Evolutionary conservation across 352 stramenopile genomes (phyloP), one percentile per base, ranked within the genome.

Genomic region (Bremia lactucae): DNA sequence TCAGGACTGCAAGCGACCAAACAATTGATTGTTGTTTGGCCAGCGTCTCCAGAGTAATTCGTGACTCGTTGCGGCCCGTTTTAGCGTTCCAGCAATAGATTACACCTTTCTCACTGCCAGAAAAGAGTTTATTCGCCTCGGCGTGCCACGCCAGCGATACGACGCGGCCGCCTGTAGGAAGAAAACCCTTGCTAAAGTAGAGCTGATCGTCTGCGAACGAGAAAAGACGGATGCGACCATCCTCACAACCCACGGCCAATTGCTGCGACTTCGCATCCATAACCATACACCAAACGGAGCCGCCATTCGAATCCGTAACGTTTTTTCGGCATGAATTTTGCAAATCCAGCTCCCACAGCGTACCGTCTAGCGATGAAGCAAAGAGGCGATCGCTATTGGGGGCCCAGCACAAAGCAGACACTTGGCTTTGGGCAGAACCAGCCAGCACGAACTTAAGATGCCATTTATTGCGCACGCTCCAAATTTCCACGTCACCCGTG

Each of bases 141-240:
- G 65, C 31, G 44, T 94, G 76, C 79, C 81, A 95, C 25, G 78
- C 72, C 31, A 96, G 47, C 36, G 77, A 90, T 22, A 96, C 73
- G 15, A 96, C 51, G 24, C 87, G 81, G 8, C 59, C 59, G 15
- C 64, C 64, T 2, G 78, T 90, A 14, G 74, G 73, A 11, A 90
- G 62, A 22, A 96, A 87, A 10, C 68, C 72, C 53, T 90, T 92
- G 41, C 62, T 54, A 49, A 95, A 95, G 54, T 85, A 77, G 7
- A 96, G 21, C 40, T 87, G 62, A 21, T 81, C 63, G 39, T 85
- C 52, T 18, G 62, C 36, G 40, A 86, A 84, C 24, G 73, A 78
- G 43, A 96, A 96, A 18, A 96, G 50, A 11, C 83, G 80, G n/a
- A 95, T 78, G 52, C 79, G 71, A 25, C 87, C 87, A 46, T 96